Conservation (phyloP, 1,284 basidiomycete genomes). For the Golubevia sp. region DNA sequence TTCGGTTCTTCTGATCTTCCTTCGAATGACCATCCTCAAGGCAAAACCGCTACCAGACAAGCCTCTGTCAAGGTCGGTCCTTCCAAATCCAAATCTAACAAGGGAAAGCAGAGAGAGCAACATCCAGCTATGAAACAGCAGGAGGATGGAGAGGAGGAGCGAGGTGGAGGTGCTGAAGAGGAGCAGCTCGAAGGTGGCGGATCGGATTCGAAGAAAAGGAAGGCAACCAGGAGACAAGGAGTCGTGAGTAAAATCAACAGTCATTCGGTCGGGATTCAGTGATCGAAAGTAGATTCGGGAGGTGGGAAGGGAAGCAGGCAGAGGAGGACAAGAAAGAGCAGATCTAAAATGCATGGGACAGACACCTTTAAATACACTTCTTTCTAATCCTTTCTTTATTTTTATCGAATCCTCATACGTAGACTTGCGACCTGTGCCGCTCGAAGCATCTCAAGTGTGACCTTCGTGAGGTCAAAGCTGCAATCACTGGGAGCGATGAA, state of each 20-base stretch:
- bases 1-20: too few relatives aligned
- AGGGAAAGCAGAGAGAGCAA: too few relatives aligned
- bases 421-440: constrained; percentile 52
- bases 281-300: too few relatives aligned
- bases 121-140: neutral
- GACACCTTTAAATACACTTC: too few relatives aligned
- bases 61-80: too few relatives aligned
- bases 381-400: neutral
- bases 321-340: too few relatives aligned
- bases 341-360: too few relatives aligned
- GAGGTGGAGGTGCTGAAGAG: neutral
- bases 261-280: too few relatives aligned
- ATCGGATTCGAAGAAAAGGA: constrained; percentile 4
- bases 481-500: constrained; percentile 12
- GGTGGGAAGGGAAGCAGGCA: too few relatives aligned
- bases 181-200: neutral
- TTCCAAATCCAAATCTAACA: too few relatives aligned
- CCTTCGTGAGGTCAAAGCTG: constrained; percentile 18
- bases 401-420: constrained; percentile 14
- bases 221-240: constrained; percentile 14
- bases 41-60: too few relatives aligned
- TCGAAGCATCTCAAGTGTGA: constrained; percentile 51
- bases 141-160: neutral
- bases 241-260: constrained; percentile 8
- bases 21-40: too few relatives aligned